Evolutionary conservation across 1,139 yeast genomes (phyloP), one percentile per base, ranked within the genome.

Genomic region (Geotrichum klebahnii): DNA sequence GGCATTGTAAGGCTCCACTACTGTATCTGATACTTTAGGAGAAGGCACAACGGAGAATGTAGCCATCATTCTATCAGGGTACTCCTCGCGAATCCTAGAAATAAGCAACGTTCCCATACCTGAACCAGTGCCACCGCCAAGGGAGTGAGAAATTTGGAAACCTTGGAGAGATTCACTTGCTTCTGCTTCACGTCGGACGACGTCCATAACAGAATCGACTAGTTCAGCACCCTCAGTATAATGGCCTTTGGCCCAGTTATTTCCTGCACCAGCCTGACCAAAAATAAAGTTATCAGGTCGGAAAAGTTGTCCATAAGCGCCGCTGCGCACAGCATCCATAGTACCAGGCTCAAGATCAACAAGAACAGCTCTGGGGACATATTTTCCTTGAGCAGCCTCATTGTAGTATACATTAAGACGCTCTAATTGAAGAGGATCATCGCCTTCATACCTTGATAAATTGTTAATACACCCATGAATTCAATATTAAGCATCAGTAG

Each of bases 61-160:
- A 36, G 95, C 95, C 87, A 87, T 82, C 96, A 88, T 88, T 75
- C 96, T 82, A 70, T 88, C 96, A 47, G 95, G 89, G 63, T 81
- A 87, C 68, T 87, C 95, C 68, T 87, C 95, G 69, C 89, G 80
- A 63, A 86, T 83, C 65, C 82, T 82, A 53, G 88, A 79, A 61
- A 86, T 80, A 64, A 86, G 76, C 60, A 87, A 71, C 41, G 96
- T 86, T 65, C 96, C 96, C 90, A 88, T 82, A 71, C 96, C 96
- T 32, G 95, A 86, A 65, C 96, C 96, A 50, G 96, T 88, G 75
- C 96, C 96, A 71, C 96, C 96, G 70, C 96, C 96, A 57, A 88
- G 78, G 39, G 96, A 88, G 70, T 88, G 96, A 50, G 96, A 81
- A 65, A 88, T 83, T 73, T 87, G 96, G 80, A 88, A 88, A 61